These are phyloP conservation scores for Setomelanomma holmii DNA, from an alignment of 2,329 filamentous ascomycete species.

Conservation along the genomic window DNA sequence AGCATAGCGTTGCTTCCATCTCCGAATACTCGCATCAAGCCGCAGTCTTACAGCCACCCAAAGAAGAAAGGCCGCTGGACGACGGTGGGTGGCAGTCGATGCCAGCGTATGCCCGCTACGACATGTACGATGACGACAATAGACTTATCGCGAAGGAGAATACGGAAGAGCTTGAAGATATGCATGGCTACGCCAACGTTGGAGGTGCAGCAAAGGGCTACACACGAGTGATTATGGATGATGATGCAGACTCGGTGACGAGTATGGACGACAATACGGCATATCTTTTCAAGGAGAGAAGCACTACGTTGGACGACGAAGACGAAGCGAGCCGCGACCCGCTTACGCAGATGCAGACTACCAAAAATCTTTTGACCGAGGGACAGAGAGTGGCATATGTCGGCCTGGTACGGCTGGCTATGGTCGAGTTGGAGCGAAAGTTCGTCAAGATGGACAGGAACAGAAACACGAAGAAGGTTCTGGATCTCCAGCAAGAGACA, in stretches of 20 bases:
- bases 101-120: slow-evolving; percentile 90
- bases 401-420: slow-evolving; percentile 81
- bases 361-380: slow-evolving; percentile 93
- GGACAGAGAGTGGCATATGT: slow-evolving; percentile 97
- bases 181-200: slow-evolving; percentile 75
- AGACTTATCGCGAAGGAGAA: slow-evolving; percentile 84
- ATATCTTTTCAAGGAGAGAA: slow-evolving; percentile 85
- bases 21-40: slow-evolving; percentile 95
- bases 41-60: slow-evolving; percentile 61
- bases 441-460: slow-evolving; percentile 67
- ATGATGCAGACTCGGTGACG: slow-evolving; percentile 90
- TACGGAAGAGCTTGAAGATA: slow-evolving; percentile 71
- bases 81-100: slow-evolving; percentile 90
- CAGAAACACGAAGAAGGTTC: slow-evolving; percentile 74
- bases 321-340: slow-evolving; percentile 83
- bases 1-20: slow-evolving; percentile 39
- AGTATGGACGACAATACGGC: slow-evolving; percentile 98
- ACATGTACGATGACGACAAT: slow-evolving; percentile 95
- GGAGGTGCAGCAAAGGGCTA: slow-evolving; percentile 95
- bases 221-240: slow-evolving; percentile 91
- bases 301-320: slow-evolving; percentile 67
- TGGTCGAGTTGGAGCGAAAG: slow-evolving; percentile 78
- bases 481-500: slow-evolving; percentile 74
- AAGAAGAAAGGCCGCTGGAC: slow-evolving; percentile 64
- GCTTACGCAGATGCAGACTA: slow-evolving; percentile 89